These are phyloP conservation scores for Arthrinium puccinioides DNA, from an alignment of 2,329 filamentous ascomycete species.

Conservation along the genomic window DNA sequence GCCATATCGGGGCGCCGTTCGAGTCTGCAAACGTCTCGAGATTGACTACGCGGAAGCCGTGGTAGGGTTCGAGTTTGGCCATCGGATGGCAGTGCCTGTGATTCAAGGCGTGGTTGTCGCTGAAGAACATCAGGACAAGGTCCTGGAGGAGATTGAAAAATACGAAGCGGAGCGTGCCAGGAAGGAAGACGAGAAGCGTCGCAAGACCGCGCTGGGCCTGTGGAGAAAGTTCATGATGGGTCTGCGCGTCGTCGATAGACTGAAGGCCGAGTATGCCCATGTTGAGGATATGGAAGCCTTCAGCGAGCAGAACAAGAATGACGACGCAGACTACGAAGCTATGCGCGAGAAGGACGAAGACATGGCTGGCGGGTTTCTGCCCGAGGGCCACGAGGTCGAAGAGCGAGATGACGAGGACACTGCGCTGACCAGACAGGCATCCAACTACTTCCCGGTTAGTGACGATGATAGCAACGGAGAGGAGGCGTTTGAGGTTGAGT, in stretches of 20 bases:
- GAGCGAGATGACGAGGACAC: conserved; percentile 24
- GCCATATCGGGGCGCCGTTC: conserved; percentile 67
- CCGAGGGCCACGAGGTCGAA: conserved; percentile 46
- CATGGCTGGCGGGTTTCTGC: conserved; percentile 55
- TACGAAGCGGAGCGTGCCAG: conserved; percentile 68
- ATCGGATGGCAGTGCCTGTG: conserved; percentile 87
- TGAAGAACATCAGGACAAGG: conserved; percentile 64
- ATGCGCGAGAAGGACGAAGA: conserved; percentile 34
- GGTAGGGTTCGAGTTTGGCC: conserved; percentile 92
- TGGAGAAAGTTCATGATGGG: conserved; percentile 90
- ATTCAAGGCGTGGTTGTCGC: conserved; percentile 87
- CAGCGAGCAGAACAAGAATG: conserved; percentile 32
- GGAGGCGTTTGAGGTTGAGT: not conserved
- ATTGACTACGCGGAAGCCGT: conserved; percentile 93
- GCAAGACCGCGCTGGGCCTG: conserved; percentile 62
- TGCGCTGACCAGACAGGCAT: conserved; percentile 24
- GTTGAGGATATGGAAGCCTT: conserved; percentile 47
- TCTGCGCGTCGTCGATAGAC: conserved; percentile 70
- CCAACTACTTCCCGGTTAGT: conserved; percentile 40
- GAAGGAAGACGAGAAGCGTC: conserved; percentile 78
- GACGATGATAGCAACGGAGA: conserved; percentile 13
- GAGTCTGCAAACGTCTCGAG: conserved; percentile 74
- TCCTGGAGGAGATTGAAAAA: conserved; percentile 72
- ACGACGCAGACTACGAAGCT: conserved; percentile 8
- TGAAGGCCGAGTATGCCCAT: conserved; percentile 69